Percentiles rank a stretch among this genome's conserved stretches.
phyloP scores from a whole-genome alignment of 2,329 filamentous ascomycete genomes.

The Penicillium freii region DNA sequence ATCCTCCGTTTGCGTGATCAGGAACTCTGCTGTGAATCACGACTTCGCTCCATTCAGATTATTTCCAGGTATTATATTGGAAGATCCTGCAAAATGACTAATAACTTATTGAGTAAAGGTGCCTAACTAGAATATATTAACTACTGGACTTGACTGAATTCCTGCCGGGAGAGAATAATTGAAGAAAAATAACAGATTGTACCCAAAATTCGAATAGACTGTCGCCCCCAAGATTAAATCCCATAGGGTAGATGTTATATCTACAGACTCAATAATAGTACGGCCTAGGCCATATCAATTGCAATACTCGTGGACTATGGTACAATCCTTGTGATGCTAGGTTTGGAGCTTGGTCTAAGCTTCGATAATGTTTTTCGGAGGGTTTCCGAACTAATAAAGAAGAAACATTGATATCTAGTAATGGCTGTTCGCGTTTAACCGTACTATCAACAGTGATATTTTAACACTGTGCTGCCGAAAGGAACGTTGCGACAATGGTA shows the following conservation, averaged over 20 bases:
- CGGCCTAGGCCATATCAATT: neutral
- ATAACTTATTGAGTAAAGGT: neutral
- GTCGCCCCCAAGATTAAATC: too few species aligned
- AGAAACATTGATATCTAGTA: neutral
- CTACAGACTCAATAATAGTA: neutral
- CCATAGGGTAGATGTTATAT: too few species aligned
- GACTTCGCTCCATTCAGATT: neutral
- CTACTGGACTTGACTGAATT: neutral
- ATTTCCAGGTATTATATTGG: neutral
- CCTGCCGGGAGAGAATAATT: neutral
- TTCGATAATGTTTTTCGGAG: neutral
- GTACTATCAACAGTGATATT: neutral
- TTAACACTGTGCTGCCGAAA: neutral
- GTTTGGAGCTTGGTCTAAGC: neutral
- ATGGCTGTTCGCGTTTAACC: neutral
- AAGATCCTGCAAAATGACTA: neutral
- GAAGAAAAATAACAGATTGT: neutral
- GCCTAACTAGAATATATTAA: neutral
- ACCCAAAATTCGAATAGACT: neutral
- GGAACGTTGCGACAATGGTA: neutral
- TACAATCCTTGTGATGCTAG: neutral
- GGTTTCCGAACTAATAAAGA: neutral
- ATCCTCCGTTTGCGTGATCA: slow-evolving; percentile 25
- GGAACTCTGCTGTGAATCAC: neutral
- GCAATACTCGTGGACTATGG: slow-evolving; percentile 13